Conservation (phyloP, 176 grass and related monocot species). For the Tillandsia leiboldiana region DNA sequence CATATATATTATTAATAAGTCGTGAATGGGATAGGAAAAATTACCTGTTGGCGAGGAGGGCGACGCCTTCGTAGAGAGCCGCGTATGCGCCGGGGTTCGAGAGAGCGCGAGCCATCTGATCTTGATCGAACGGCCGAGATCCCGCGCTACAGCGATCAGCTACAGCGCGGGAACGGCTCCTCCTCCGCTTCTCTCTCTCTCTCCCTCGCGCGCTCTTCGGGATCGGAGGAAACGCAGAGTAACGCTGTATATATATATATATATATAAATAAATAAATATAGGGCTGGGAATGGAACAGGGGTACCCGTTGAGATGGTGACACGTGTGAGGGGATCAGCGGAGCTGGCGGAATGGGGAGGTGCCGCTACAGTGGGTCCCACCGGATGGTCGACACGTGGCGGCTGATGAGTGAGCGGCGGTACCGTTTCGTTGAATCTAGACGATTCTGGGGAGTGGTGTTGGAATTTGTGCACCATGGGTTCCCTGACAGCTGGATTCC, state of each 20-base stretch:
- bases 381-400: background rate
- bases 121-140: background rate
- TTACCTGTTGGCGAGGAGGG: background rate
- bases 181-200: background rate
- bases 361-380: too few relatives aligned
- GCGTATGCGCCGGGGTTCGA: background rate
- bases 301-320: background rate
- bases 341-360: too few relatives aligned
- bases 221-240: too few relatives aligned
- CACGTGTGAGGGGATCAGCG: background rate
- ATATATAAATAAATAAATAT: too few relatives aligned
- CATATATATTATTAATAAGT: too few relatives aligned
- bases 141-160: background rate
- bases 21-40: too few relatives aligned
- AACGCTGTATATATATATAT: too few relatives aligned
- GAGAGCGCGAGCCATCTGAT: slow-evolving; percentile 13
- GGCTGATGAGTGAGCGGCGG: background rate
- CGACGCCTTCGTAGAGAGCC: background rate
- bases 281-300: background rate
- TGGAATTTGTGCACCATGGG: too few relatives aligned
- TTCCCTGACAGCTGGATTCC: too few relatives aligned
- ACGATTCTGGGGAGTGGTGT: background rate
- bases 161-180: background rate
- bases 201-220: background rate
- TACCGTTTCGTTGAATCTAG: background rate